Percentiles rank a stretch among this genome's conserved stretches.
These are phyloP conservation scores for Pelargonium fulgidum DNA, from an alignment of 441 rosid genomes.

Conservation along the genomic window DNA sequence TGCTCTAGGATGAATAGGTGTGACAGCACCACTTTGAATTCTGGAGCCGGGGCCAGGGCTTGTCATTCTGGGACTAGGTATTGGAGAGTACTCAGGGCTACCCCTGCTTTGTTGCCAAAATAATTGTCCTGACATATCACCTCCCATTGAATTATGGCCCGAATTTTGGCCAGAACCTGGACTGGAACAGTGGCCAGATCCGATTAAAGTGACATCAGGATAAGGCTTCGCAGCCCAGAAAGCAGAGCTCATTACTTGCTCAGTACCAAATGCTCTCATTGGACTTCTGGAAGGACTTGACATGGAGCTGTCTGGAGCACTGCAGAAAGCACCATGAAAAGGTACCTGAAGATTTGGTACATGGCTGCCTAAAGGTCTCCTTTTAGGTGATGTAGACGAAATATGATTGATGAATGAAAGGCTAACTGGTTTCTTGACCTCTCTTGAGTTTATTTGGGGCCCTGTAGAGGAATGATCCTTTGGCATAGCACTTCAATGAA, in stretches of 20 bases:
- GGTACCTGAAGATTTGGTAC: conserved; percentile 39
- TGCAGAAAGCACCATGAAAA: conserved; percentile 32
- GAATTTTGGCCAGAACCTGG: conserved; percentile 52
- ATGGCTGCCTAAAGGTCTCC: conserved; percentile 33
- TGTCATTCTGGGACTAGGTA: conserved; percentile 46
- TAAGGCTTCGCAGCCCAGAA: conserved; percentile 44
- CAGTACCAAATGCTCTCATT: conserved; percentile 37
- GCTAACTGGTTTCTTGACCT: conserved; percentile 32
- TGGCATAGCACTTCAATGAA: conserved; percentile 28
- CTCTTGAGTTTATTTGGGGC: conserved; percentile 28
- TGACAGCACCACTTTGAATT: conserved; percentile 53
- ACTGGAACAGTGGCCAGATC: conserved; percentile 49
- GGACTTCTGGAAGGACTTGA: conserved; percentile 58
- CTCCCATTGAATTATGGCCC: conserved; percentile 47
- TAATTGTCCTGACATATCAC: conserved; percentile 43
- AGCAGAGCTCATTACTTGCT: conserved; percentile 38
- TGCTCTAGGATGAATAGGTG: conserved; percentile 50
- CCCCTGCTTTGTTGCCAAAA: conserved; percentile 54
- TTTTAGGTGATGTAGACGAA: conserved; percentile 34
- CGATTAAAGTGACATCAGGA: conserved; percentile 47
- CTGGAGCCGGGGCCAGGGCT: conserved; percentile 53
- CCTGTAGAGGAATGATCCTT: conserved; percentile 31
- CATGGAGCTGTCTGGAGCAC: conserved; percentile 49
- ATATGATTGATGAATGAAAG: conserved; percentile 30
- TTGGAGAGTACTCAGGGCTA: conserved; percentile 51